A percentile compares a stretch with the other conserved stretches of the same genome.
phyloP scores from a whole-genome alignment of 305 asterid genomes.

The Nicotiana rustica region DNA sequence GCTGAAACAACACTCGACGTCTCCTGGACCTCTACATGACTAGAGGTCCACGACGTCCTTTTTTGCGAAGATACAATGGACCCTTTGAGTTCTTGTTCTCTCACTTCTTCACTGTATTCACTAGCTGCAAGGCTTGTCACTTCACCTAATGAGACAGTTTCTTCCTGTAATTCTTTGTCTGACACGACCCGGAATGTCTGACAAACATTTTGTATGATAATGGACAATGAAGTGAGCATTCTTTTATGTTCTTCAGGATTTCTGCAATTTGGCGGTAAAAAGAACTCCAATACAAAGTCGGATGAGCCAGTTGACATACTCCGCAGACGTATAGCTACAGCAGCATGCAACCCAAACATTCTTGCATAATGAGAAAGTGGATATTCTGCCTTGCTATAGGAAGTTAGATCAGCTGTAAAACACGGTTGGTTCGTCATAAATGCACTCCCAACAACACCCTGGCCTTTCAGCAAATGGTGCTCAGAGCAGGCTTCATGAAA shows the following conservation, averaged over 20 bases:
- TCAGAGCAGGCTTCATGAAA: slow-evolving; percentile 91
- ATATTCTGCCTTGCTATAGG: slow-evolving; percentile 71
- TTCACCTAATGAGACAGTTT: slow-evolving; percentile 42
- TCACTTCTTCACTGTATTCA: slow-evolving; percentile 40
- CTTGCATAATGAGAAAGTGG: slow-evolving; percentile 94
- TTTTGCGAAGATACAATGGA: slow-evolving; percentile 37
- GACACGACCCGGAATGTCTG: slow-evolving; percentile 69
- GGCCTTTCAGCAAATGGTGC: slow-evolving; percentile 81
- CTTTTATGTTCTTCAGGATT: slow-evolving; percentile 67
- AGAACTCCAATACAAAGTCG: slow-evolving; percentile 90
- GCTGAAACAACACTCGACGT: slow-evolving; percentile 41
- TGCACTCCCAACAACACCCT: slow-evolving; percentile 85
- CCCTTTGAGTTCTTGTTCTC: slow-evolving; percentile 36
- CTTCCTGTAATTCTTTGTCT: slow-evolving; percentile 76
- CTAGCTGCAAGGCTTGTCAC: slow-evolving; percentile 34
- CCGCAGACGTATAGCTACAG: slow-evolving; percentile 85
- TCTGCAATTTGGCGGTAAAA: slow-evolving; percentile 67
- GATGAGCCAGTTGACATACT: slow-evolving; percentile 64
- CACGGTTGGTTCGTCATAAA: slow-evolving; percentile 82
- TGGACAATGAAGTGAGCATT: slow-evolving; percentile 70
- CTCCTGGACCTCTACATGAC: slow-evolving; percentile 41
- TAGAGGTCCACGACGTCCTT: slow-evolving; percentile 35
- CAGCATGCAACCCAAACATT: slow-evolving; percentile 80
- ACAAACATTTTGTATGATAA: slow-evolving; percentile 67
- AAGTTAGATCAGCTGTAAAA: slow-evolving; percentile 72